Evolutionary conservation across 176 grass and related monocot genomes (phyloP).

Genomic region (Bromus sterilis): DNA sequence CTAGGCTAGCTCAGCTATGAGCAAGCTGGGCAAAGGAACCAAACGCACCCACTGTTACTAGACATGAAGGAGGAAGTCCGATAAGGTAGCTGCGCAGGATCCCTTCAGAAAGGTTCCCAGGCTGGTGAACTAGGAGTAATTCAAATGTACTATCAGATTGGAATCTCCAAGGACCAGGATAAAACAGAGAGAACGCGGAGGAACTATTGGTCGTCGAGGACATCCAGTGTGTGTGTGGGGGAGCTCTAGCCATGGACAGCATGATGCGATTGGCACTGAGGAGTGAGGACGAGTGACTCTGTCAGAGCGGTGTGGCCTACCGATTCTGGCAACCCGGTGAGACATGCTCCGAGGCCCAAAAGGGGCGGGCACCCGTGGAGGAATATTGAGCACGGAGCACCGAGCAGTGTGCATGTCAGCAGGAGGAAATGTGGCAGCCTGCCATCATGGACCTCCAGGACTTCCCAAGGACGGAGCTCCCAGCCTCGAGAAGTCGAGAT

Average conservation of each 20-base stretch:
- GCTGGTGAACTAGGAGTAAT: background rate
- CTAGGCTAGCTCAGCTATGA: too few species aligned
- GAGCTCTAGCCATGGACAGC: background rate
- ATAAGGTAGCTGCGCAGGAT: background rate
- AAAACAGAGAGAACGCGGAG: background rate
- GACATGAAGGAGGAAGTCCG: background rate
- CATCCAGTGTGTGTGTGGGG: background rate
- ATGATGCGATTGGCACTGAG: background rate
- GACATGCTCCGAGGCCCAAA: background rate
- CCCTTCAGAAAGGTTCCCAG: background rate
- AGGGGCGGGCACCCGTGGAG: background rate
- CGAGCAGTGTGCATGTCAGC: background rate
- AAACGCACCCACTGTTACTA: too few species aligned
- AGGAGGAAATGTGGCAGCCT: background rate
- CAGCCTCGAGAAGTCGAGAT: background rate
- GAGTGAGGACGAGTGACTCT: background rate
- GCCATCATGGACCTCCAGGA: slow-evolving; percentile 18
- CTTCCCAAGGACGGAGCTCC: background rate
- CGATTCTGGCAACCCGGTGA: background rate
- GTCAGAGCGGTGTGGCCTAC: background rate
- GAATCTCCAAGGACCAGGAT: background rate
- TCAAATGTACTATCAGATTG: background rate
- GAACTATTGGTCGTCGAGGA: background rate
- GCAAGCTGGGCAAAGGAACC: too few species aligned
- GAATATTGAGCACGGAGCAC: background rate